Conservation (phyloP, 176 grass and related monocot genomes). For the Ananas comosus region DNA sequence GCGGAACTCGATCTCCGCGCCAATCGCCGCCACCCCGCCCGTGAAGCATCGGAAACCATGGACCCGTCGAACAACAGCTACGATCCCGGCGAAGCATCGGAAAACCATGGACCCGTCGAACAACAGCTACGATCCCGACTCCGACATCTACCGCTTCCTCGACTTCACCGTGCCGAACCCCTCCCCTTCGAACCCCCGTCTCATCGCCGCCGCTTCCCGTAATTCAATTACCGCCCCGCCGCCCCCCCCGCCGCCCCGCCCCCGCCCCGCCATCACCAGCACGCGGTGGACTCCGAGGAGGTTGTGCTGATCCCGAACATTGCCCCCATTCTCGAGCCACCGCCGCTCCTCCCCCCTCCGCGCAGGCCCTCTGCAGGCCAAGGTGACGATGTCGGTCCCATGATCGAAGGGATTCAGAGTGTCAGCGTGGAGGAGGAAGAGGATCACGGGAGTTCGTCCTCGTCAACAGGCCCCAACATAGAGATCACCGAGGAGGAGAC, state of each 20-base stretch:
- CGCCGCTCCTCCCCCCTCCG: no score
- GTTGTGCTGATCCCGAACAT: background rate
- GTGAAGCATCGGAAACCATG: no score
- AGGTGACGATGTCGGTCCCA: background rate
- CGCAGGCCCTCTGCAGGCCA: no score
- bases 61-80: background rate
- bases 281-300: background rate
- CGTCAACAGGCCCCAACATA: background rate
- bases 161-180: background rate
- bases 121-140: conserved; percentile 19
- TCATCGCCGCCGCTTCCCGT: background rate
- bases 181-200: conserved; percentile 4
- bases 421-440: conserved; percentile 1
- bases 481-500: background rate
- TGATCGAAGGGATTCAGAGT: background rate
- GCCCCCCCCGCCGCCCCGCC: background rate
- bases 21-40: background rate
- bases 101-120: background rate
- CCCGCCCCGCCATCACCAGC: background rate
- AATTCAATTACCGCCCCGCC: background rate
- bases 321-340: background rate
- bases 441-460: background rate
- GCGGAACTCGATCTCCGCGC: background rate
- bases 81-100: conserved; percentile 1
- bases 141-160: conserved; percentile 16